Base-by-base conservation (phyloP, 257 asterid species). In the Avicennia marina region DNA sequence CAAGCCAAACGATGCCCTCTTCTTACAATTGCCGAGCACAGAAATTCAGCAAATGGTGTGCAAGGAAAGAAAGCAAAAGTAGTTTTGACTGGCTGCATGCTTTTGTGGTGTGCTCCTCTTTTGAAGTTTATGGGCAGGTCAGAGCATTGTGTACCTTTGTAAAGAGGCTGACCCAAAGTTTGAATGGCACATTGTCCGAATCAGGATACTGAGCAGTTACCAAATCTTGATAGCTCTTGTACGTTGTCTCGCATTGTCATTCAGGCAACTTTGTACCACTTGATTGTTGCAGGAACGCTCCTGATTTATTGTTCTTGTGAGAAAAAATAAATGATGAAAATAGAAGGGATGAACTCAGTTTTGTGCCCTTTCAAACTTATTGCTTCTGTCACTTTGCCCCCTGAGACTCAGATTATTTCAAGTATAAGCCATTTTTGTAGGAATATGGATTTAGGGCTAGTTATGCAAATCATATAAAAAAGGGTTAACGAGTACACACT, bases 1-100 rank as follows among this genome's bases (percentile, higher is more conserved):
- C 75, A 51, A 56, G 43, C 68, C 15, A 77, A 68, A 75, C 77
- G 78, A 63, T 65, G 81, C 76, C 84, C 76, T 74, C n/a, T n/a
- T n/a, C n/a, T n/a, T n/a, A n/a, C n/a, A n/a, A n/a, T n/a, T n/a
- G n/a, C n/a, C n/a, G n/a, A n/a, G 33, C 54, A 63, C 61, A 53
- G 38, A 45, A 63, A 51, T 43, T 38, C 47, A 54, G 69, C 60
- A 67, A 41, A 62, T 56, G 64, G 21, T 61, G n/a, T n/a, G n/a
- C n/a, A n/a, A n/a, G n/a, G n/a, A n/a, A n/a, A n/a, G n/a, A n/a
- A n/a, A n/a, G n/a, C n/a, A n/a, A n/a, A n/a, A n/a, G n/a, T n/a
- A n/a, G n/a, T n/a, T n/a, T n/a, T n/a, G n/a, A 73, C 80, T 65
- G 53, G 12, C n/a, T 55, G 62, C 80, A 70, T 67, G 79, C 77